Evolutionary conservation across 371 early-diverging fungal genomes (phyloP).

Genomic region (Mortierella sp.): DNA sequence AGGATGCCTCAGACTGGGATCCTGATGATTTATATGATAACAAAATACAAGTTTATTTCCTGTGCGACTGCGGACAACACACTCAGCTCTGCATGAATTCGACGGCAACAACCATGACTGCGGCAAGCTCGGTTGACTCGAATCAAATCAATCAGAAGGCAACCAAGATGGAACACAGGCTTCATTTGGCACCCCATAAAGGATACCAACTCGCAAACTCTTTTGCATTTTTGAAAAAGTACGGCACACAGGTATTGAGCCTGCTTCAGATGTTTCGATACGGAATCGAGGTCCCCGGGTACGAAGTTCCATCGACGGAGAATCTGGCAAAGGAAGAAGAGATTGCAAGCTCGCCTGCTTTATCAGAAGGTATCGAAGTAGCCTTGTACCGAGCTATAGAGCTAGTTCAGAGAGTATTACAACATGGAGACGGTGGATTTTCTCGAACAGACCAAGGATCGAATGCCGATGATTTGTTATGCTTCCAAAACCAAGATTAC

Average conservation of each 20-base stretch:
- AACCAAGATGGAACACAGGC: conserved; percentile 8
- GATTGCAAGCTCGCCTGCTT: not conserved
- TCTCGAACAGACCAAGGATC: not conserved
- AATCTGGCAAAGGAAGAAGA: not conserved
- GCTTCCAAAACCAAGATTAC: not conserved
- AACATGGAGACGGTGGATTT: not conserved
- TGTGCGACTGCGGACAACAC: conserved; percentile 9
- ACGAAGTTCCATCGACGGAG: conserved; percentile 2
- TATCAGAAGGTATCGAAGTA: conserved; percentile 9
- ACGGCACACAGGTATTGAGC: not conserved
- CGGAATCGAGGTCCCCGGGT: not conserved
- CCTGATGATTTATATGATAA: not conserved
- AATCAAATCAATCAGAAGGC: too few relatives aligned
- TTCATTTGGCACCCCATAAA: not conserved
- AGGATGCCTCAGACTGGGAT: conserved; percentile 12
- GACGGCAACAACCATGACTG: not conserved
- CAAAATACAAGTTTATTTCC: not conserved
- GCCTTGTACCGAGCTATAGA: conserved; percentile 5
- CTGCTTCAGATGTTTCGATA: conserved; percentile 18
- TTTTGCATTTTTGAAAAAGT: not conserved
- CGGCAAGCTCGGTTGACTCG: not conserved
- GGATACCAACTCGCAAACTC: conserved; percentile 1
- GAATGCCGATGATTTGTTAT: not conserved
- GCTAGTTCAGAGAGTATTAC: not conserved
- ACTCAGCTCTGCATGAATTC: not conserved